Percentiles rank a stretch among this genome's conserved stretches.
Conservation (phyloP, 192 early-diverging fungal species). For the Coemansia aciculifera region DNA sequence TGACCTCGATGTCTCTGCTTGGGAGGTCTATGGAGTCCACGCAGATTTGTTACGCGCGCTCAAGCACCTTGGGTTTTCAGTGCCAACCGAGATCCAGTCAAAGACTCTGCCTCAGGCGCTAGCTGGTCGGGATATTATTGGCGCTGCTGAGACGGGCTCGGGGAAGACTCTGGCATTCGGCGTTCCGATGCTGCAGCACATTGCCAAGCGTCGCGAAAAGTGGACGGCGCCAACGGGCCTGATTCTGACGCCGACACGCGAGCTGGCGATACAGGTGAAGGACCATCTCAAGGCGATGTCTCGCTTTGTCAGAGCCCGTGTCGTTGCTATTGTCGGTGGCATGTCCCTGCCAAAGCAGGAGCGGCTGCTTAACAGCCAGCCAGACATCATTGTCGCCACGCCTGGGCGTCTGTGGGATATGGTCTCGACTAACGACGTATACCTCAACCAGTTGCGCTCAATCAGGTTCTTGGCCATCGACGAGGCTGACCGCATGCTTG, state of each 20-base stretch:
- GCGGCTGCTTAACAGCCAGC: slow-evolving; percentile 63
- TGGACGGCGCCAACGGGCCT: slow-evolving; percentile 58
- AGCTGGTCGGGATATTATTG: slow-evolving; percentile 81
- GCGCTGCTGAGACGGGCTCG: slow-evolving; percentile 92
- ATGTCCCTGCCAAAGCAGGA: slow-evolving; percentile 93
- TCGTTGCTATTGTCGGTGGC: slow-evolving; percentile 87
- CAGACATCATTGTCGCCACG: slow-evolving; percentile 79
- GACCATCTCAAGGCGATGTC: slow-evolving; percentile 72
- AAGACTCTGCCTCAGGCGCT: slow-evolving; percentile 70
- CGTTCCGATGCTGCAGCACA: slow-evolving; percentile 81
- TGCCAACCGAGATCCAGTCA: slow-evolving; percentile 88
- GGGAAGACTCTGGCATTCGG: slow-evolving; percentile 97
- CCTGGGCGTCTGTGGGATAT: slow-evolving; percentile 79
- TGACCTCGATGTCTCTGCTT: slow-evolving; percentile 70
- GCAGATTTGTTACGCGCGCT: slow-evolving; percentile 66
- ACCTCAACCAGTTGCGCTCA: slow-evolving; percentile 58
- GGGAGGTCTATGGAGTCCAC: slow-evolving; percentile 66
- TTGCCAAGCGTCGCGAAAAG: slow-evolving; percentile 54
- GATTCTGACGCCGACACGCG: slow-evolving; percentile 89
- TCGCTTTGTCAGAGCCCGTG: slow-evolving; percentile 50
- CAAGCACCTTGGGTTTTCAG: slow-evolving; percentile 66
- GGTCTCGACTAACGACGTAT: slow-evolving; percentile 59
- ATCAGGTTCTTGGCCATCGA: slow-evolving; percentile 76
- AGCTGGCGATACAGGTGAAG: slow-evolving; percentile 92
- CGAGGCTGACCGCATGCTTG: slow-evolving; percentile 84